These are phyloP conservation scores for Acephala macrosclerotiorum DNA, from an alignment of 2,329 filamentous ascomycete genomes.

Conservation along the genomic window DNA sequence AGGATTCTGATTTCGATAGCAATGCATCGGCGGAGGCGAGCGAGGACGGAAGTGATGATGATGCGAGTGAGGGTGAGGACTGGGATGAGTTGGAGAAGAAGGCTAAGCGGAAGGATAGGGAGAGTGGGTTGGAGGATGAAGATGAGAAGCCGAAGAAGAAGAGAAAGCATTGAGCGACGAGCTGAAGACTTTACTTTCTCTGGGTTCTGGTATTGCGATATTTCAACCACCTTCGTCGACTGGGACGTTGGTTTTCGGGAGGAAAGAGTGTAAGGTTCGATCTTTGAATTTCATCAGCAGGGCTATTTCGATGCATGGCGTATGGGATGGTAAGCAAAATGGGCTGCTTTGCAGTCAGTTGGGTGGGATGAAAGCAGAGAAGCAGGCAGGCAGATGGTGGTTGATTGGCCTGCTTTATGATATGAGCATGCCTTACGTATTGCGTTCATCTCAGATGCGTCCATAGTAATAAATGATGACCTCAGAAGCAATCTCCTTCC, in stretches of 20 bases:
- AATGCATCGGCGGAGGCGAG: constrained; percentile 84
- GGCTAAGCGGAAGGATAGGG: constrained; percentile 83
- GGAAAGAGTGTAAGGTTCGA: constrained; percentile 13
- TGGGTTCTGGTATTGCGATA: background rate
- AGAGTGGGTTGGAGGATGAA: constrained; percentile 72
- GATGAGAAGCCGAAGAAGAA: constrained; percentile 75
- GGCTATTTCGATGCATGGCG: constrained; percentile 13
- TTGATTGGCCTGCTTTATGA: background rate
- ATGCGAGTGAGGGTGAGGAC: constrained; percentile 83
- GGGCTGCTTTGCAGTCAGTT: constrained; percentile 8
- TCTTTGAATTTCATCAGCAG: background rate
- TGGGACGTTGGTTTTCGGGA: background rate
- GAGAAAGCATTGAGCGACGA: constrained; percentile 56
- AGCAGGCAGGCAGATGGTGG: background rate
- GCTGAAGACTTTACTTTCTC: background rate
- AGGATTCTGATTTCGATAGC: constrained; percentile 92
- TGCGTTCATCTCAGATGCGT: background rate
- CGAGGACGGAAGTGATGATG: constrained; percentile 75
- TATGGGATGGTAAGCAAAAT: constrained; percentile 15
- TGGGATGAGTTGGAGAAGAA: constrained; percentile 97
- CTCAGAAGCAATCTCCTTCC: background rate
- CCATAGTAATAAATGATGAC: constrained; percentile 9
- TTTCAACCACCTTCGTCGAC: background rate
- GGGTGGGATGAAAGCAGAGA: background rate
- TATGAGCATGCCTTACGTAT: background rate